These are phyloP conservation scores for Fraxinus latifolia DNA, from an alignment of 305 asterid species.

Conservation along the genomic window DNA sequence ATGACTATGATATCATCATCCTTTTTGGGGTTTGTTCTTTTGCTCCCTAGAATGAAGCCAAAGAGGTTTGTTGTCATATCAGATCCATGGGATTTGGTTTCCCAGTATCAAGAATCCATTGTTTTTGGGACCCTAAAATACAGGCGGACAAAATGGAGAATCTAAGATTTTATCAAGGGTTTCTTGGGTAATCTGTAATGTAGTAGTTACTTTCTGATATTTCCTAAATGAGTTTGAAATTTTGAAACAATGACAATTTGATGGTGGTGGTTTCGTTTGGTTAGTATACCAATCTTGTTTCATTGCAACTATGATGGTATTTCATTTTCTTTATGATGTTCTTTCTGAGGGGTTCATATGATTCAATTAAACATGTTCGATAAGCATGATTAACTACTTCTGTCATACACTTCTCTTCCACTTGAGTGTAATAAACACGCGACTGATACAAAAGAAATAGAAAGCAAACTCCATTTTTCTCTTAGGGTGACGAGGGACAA, in stretches of 20 bases:
- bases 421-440: background rate
- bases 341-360: background rate
- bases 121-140: conserved; percentile 16
- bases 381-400: background rate
- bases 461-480: too few species aligned
- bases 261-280: background rate
- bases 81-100: conserved; percentile 36
- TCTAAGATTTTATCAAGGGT: background rate
- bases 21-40: conserved; percentile 11
- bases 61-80: conserved; percentile 30
- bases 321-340: background rate
- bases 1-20: conserved; percentile 24
- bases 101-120: conserved; percentile 4
- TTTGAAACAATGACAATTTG: background rate
- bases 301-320: background rate
- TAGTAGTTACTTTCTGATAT: background rate
- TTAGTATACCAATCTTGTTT: background rate
- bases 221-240: conserved; percentile 18
- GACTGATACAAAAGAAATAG: background rate
- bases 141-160: conserved; percentile 30
- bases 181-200: background rate
- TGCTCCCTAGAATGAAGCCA: conserved; percentile 24
- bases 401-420: background rate
- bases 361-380: background rate
- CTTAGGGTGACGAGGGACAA: too few species aligned